Evolutionary conservation across 768 basidiomycete species (phyloP).

Genomic region (Multifurca ochricompacta): DNA sequence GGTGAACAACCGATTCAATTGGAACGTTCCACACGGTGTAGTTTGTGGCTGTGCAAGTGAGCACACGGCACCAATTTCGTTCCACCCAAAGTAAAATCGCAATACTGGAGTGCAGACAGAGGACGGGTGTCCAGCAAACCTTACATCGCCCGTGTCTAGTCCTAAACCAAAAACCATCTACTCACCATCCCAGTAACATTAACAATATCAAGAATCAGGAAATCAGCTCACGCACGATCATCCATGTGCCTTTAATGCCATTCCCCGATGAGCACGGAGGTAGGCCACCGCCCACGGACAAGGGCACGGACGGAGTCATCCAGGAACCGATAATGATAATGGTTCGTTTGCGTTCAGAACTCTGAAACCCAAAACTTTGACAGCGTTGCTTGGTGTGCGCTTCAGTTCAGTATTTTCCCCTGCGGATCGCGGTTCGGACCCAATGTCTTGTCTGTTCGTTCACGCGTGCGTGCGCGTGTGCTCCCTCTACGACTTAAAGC

Average conservation of each 20-base stretch:
- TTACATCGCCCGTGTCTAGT: slow-evolving; percentile 15
- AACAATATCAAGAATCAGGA: too few species aligned
- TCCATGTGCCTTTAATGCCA: not conserved
- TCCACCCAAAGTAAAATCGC: too few species aligned
- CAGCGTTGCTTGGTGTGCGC: slow-evolving; percentile 13
- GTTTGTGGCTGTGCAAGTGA: slow-evolving; percentile 1
- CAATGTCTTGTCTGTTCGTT: slow-evolving; percentile 23
- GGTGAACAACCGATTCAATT: not conserved
- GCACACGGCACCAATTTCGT: not conserved
- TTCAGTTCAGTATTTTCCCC: slow-evolving; percentile 26
- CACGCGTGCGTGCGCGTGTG: too few species aligned
- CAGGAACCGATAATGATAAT: not conserved
- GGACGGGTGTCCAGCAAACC: slow-evolving; percentile 20
- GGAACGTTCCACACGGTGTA: not conserved
- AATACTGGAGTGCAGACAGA: slow-evolving; percentile 19
- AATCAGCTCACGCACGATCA: not conserved
- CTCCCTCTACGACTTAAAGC: too few species aligned
- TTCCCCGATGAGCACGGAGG: slow-evolving; percentile 16
- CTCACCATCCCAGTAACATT: not conserved
- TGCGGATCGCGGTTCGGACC: slow-evolving; percentile 21
- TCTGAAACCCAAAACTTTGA: not conserved
- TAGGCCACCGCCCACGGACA: too few species aligned
- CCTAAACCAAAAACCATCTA: not conserved
- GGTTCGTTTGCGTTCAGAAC: not conserved
- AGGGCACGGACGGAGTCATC: slow-evolving; percentile 17